A percentile compares a stretch with the other conserved stretches of the same genome.
These are phyloP conservation scores for Tuber calosporum DNA, from an alignment of 495 filamentous ascomycete genomes.

Conservation along the genomic window DNA sequence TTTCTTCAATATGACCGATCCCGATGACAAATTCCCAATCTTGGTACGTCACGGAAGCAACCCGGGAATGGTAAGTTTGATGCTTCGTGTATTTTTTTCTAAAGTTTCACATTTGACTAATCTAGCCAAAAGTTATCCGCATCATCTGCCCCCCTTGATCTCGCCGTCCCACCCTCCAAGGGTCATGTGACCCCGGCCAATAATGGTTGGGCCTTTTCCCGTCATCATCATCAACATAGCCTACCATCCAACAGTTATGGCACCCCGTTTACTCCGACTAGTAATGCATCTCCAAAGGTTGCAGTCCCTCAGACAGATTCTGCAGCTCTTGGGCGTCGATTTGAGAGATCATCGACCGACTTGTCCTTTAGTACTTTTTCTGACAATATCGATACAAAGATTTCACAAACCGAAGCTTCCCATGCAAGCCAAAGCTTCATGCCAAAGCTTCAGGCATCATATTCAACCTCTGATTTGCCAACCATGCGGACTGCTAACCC, in stretches of 20 bases:
- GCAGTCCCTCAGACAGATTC: slow-evolving; percentile 42
- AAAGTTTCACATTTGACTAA: slow-evolving; percentile 26
- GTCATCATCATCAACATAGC: slow-evolving; percentile 74
- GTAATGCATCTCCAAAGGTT: slow-evolving; percentile 40
- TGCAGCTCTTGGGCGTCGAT: slow-evolving; percentile 36
- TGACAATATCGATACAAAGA: slow-evolving; percentile 35
- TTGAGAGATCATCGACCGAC: slow-evolving; percentile 35
- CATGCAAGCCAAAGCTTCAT: slow-evolving; percentile 30
- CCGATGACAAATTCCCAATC: slow-evolving; percentile 77
- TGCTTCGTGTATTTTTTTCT: slow-evolving; percentile 17
- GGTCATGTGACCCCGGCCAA: slow-evolving; percentile 49
- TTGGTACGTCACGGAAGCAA: slow-evolving; percentile 63
- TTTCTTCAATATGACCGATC: slow-evolving; percentile 61
- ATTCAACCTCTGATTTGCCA: slow-evolving; percentile 84
- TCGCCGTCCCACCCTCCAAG: slow-evolving; percentile 63
- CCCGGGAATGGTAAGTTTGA: slow-evolving; percentile 59
- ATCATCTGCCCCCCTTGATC: slow-evolving; percentile 72
- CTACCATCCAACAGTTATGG: slow-evolving; percentile 58
- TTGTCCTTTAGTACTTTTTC: slow-evolving; percentile 37
- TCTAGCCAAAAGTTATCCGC: slow-evolving; percentile 59
- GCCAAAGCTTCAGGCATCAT: slow-evolving; percentile 74
- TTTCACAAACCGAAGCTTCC: slow-evolving; percentile 27
- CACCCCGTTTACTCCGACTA: slow-evolving; percentile 37
- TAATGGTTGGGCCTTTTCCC: slow-evolving; percentile 57
- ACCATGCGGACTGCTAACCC: slow-evolving; percentile 57